Evolutionary conservation across 805 yeast genomes (phyloP), one percentile per base, ranked within the genome.

Genomic region (Metschnikowia gelsemii): DNA sequence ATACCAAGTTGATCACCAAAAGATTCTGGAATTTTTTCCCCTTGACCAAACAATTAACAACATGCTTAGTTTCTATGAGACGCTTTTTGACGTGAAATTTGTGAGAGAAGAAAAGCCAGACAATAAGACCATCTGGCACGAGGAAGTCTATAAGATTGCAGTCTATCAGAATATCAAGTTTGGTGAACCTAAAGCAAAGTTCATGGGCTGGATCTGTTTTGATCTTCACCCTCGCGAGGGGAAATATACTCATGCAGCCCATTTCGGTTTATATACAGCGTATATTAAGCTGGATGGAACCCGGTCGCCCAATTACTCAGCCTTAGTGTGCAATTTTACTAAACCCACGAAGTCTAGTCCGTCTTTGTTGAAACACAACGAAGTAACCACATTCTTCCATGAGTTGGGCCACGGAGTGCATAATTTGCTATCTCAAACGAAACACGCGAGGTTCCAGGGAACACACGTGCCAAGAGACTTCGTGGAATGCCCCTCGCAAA

Each of bases 381-480:
- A 87, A 59, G 87, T 87, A 9, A 80, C 80, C 17, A 87, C 95
- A 0, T 83, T 87, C 52, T 87, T 87, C 80, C 96, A 87, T 58
- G 96, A 87, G 62, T 72, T 87, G 50, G 96, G 96, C 19, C 96
- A 87, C 57, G 96, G 95, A 42, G 83, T 87, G 43, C 96, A 87
- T 62, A 84, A 80, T 51, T 64, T 86, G 35, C 72, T 87, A 41
- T 86, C 90, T 8, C 69, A 74, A 46, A 82, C 90, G 20, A 68
- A 67, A 43, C 80, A 76, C 50, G 72, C 84, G 2, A 72, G 82
- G 47, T 87, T 86, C 64, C 84, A 79, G 56, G 95, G 95, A 17
- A 82, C 90, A 22, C 70, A 76, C 28, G 91, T 85, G 32, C 79
- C 84, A 27, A 74, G 93, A 75, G 96, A 87, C 64, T 87, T 87